Evolutionary conservation across 2,329 filamentous ascomycete genomes (phyloP).

Genomic region (Xylariaceae sp.): DNA sequence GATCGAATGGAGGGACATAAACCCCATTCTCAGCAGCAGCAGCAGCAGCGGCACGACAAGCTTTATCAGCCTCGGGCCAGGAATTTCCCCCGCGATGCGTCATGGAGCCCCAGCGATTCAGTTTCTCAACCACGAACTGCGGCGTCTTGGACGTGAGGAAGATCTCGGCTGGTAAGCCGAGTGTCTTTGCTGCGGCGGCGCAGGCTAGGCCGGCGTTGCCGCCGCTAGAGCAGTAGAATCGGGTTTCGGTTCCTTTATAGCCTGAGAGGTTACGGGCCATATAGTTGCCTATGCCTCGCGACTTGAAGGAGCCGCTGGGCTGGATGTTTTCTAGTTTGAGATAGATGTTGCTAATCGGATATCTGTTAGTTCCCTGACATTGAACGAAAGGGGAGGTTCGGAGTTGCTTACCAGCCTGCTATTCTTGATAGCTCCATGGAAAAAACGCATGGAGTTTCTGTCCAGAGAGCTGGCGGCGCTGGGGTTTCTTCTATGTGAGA

Average conservation of each 20-base stretch:
- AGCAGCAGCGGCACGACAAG: slow-evolving; percentile 55
- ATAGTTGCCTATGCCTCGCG: slow-evolving; percentile 69
- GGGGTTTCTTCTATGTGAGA: too few relatives aligned
- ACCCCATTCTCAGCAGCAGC: slow-evolving; percentile 45
- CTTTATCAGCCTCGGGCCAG: slow-evolving; percentile 68
- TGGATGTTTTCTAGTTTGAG: slow-evolving; percentile 84
- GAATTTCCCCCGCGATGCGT: slow-evolving; percentile 66
- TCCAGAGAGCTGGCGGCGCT: slow-evolving; percentile 51
- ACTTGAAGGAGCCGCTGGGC: slow-evolving; percentile 84
- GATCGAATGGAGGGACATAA: slow-evolving; percentile 68
- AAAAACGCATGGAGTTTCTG: slow-evolving; percentile 66
- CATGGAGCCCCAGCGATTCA: slow-evolving; percentile 62
- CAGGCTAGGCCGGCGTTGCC: slow-evolving; percentile 84
- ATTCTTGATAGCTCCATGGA: slow-evolving; percentile 63
- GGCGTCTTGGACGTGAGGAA: slow-evolving; percentile 66
- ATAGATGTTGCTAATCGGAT: slow-evolving; percentile 62
- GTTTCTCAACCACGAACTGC: slow-evolving; percentile 66
- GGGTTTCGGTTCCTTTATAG: slow-evolving; percentile 37
- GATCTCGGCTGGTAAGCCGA: slow-evolving; percentile 67
- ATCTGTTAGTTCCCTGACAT: not conserved
- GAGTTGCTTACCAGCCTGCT: slow-evolving; percentile 62
- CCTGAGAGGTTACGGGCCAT: slow-evolving; percentile 44
- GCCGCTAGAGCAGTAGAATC: slow-evolving; percentile 78
- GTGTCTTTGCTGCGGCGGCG: slow-evolving; percentile 63
- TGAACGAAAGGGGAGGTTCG: not conserved